These are phyloP conservation scores for Haematococcus sp. DNA, from an alignment of 139 green algal genomes.

Conservation along the genomic window DNA sequence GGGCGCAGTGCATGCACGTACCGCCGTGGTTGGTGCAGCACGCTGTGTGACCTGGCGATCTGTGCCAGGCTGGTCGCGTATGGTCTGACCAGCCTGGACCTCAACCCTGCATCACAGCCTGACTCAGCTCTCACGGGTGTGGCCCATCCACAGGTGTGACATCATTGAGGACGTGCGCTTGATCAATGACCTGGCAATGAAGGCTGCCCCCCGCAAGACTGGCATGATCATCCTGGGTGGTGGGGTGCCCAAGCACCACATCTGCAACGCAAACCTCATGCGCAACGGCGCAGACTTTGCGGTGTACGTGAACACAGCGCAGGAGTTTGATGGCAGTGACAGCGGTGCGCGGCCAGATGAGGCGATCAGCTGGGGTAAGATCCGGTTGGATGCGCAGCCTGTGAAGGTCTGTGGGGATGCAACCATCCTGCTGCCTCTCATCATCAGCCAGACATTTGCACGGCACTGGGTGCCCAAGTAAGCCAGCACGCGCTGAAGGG, in stretches of 20 bases:
- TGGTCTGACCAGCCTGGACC: background rate
- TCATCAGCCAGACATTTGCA: constrained; percentile 95
- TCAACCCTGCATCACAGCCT: too few relatives aligned
- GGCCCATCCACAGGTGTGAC: constrained; percentile 55
- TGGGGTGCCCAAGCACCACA: constrained; percentile 98
- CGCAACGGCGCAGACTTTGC: constrained; percentile 96
- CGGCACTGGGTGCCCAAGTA: constrained; percentile 51
- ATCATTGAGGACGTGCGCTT: constrained; percentile 74
- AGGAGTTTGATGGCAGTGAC: constrained; percentile 97
- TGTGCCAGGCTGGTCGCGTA: background rate
- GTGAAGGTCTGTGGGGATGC: constrained; percentile 90
- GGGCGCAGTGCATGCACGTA: background rate
- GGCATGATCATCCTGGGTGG: constrained; percentile 93
- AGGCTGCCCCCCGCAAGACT: constrained; percentile 75
- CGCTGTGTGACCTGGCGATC: too few relatives aligned
- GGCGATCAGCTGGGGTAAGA: constrained; percentile 97
- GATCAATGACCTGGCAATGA: constrained; percentile 94
- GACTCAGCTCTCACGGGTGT: too few relatives aligned
- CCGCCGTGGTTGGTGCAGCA: background rate
- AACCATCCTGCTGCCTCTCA: constrained; percentile 91
- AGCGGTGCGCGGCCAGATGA: constrained; percentile 90
- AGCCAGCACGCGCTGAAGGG: background rate
- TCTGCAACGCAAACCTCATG: constrained; percentile 99
- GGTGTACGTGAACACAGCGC: constrained; percentile 87
- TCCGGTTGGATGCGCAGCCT: constrained; percentile 79